A percentile compares a stretch with the other conserved stretches of the same genome.
These are phyloP conservation scores for Lentinula guzmanii DNA, from an alignment of 768 basidiomycete genomes.

Conservation along the genomic window DNA sequence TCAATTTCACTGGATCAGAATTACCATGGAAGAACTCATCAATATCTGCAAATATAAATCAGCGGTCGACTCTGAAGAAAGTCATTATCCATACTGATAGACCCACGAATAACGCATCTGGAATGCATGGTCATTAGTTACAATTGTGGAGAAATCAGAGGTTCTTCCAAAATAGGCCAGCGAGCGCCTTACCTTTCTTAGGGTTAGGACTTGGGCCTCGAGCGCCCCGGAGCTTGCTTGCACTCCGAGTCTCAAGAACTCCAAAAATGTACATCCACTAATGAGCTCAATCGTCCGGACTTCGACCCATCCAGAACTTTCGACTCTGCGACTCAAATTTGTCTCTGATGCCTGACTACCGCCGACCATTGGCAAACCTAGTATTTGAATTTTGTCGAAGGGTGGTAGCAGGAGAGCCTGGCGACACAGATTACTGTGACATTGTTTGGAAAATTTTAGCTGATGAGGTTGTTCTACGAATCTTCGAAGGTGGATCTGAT, in stretches of 20 bases:
- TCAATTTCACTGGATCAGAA: conserved; percentile 2
- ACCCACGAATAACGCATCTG: conserved; percentile 38
- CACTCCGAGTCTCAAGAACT: not conserved
- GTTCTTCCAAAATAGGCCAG: conserved; percentile 1
- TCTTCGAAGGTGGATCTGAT: conserved; percentile 27
- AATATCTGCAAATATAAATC: conserved; percentile 29
- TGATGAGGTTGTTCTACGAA: conserved; percentile 59
- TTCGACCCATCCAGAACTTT: not conserved
- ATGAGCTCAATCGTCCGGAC: not conserved
- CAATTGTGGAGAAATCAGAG: not conserved
- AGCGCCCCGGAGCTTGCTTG: not conserved
- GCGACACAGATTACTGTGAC: conserved; percentile 30
- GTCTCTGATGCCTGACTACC: conserved; percentile 2
- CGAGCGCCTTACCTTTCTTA: not conserved
- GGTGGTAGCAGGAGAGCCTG: conserved; percentile 22
- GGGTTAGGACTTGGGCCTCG: not conserved
- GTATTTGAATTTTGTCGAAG: conserved; percentile 46
- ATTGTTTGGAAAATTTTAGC: conserved; percentile 56
- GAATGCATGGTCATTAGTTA: not conserved
- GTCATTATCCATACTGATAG: conserved; percentile 34
- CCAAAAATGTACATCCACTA: conserved; percentile 1
- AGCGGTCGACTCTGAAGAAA: conserved; percentile 1
- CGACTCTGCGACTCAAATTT: not conserved
- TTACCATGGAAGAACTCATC: conserved; percentile 55
- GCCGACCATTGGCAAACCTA: conserved; percentile 37